Conservation (phyloP, 345 rosid species). For the Citrus trifoliata region DNA sequence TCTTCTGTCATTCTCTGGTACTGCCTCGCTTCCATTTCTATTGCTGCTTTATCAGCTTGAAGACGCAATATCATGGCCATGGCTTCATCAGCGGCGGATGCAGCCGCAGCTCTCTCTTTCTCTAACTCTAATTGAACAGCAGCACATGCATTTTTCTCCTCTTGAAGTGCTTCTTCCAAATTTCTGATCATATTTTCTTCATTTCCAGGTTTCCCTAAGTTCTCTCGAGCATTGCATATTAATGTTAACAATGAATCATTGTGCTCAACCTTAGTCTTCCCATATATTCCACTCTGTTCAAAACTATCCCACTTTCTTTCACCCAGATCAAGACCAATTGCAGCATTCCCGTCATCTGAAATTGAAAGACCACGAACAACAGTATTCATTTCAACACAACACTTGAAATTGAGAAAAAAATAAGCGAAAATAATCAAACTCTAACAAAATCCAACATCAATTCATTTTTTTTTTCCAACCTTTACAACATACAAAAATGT, state of each 20-base stretch:
- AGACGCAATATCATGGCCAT: conserved; percentile 86
- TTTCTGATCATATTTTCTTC: conserved; percentile 32
- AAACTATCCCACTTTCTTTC: conserved; percentile 23
- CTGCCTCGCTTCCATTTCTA: conserved; percentile 89
- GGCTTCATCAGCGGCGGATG: conserved; percentile 87
- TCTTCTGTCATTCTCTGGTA: conserved; percentile 87
- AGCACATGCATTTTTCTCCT: conserved; percentile 44
- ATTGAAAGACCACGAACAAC: conserved; percentile 10
- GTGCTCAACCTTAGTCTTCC: conserved; percentile 17
- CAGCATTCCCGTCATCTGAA: conserved; percentile 32
- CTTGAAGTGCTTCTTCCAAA: conserved; percentile 53
- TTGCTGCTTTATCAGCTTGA: conserved; percentile 75
- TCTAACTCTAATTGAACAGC: conserved; percentile 61
- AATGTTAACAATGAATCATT: conserved; percentile 23
- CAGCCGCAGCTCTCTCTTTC: conserved; percentile 82
- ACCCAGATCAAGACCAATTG: conserved; percentile 14
- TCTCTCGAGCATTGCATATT: conserved; percentile 5
- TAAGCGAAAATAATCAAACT: not conserved
- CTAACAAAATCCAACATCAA: not conserved
- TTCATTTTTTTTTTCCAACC: not conserved
- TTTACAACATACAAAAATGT: not conserved
- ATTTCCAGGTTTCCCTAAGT: conserved; percentile 9
- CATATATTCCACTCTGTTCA: conserved; percentile 24
- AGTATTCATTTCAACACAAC: conserved; percentile 12
- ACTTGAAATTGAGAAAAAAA: not conserved